Conservation (phyloP, 495 filamentous ascomycete genomes). For the Chaetomium fimeti region DNA sequence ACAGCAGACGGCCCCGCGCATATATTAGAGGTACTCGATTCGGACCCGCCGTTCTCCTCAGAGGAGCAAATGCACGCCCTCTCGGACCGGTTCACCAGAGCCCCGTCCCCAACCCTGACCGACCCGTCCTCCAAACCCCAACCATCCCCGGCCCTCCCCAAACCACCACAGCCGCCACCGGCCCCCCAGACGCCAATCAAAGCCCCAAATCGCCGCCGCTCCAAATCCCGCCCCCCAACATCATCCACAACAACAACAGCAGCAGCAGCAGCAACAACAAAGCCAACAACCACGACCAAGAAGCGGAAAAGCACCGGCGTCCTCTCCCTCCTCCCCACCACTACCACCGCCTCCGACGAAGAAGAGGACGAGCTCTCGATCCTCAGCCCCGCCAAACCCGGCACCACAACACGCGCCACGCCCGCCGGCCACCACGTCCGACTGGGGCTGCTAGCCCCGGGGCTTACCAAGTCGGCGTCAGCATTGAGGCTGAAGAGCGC, state of each 20-base stretch:
- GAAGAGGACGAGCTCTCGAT: constrained; percentile 42
- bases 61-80: neutral
- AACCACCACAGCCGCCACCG: neutral
- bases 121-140: constrained; percentile 10
- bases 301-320: constrained; percentile 18
- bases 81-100: neutral
- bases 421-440: constrained; percentile 14
- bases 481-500: neutral
- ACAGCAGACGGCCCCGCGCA: too few species aligned
- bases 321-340: constrained; percentile 30
- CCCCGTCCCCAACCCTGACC: constrained; percentile 19
- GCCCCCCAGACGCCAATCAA: constrained; percentile 1
- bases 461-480: neutral
- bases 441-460: neutral
- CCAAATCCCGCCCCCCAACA: constrained; percentile 2
- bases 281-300: constrained; percentile 4
- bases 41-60: constrained; percentile 1
- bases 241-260: neutral
- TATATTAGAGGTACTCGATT: neutral
- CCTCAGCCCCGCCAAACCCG: constrained; percentile 22
- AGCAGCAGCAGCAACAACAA: neutral
- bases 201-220: constrained; percentile 5
- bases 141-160: constrained; percentile 1
- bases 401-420: constrained; percentile 9
- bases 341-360: constrained; percentile 5